Percentiles rank a stretch among this genome's conserved stretches.
These are phyloP conservation scores for Russula sp. DNA, from an alignment of 768 basidiomycete species.

Conservation along the genomic window DNA sequence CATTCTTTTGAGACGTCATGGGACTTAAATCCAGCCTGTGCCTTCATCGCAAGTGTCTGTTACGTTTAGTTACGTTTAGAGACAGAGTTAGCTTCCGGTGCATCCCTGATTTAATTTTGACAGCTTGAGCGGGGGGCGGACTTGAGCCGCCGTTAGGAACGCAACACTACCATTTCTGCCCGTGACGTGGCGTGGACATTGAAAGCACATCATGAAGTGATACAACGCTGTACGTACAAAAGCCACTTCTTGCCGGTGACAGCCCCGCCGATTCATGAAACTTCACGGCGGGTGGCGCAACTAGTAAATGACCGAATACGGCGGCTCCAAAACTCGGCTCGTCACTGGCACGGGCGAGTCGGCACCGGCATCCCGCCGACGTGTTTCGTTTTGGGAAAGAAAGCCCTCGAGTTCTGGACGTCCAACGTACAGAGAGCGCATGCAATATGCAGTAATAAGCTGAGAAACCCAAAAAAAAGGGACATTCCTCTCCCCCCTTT, in stretches of 20 bases:
- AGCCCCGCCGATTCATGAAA: slow-evolving; percentile 5
- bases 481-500: slow-evolving; percentile 38
- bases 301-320: not conserved
- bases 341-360: not conserved
- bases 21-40: not conserved
- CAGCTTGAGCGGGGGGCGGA: not conserved
- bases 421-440: not conserved
- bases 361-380: too few relatives aligned
- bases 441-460: too few relatives aligned
- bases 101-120: slow-evolving; percentile 3
- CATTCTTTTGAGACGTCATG: not conserved
- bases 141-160: not conserved
- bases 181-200: not conserved
- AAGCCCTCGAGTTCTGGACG: not conserved
- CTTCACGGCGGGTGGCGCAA: not conserved
- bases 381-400: too few relatives aligned
- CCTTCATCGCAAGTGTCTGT: not conserved
- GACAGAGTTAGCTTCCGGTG: not conserved
- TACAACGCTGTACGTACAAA: slow-evolving; percentile 10
- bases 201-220: not conserved
- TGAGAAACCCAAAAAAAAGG: not conserved
- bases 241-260: slow-evolving; percentile 10
- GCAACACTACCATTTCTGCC: slow-evolving; percentile 1
- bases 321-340: not conserved
- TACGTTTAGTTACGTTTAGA: slow-evolving; percentile 16